Percentiles rank a stretch among this genome's conserved stretches.
Conservation (phyloP, 495 filamentous ascomycete genomes). For the Neurospora cerealis region DNA sequence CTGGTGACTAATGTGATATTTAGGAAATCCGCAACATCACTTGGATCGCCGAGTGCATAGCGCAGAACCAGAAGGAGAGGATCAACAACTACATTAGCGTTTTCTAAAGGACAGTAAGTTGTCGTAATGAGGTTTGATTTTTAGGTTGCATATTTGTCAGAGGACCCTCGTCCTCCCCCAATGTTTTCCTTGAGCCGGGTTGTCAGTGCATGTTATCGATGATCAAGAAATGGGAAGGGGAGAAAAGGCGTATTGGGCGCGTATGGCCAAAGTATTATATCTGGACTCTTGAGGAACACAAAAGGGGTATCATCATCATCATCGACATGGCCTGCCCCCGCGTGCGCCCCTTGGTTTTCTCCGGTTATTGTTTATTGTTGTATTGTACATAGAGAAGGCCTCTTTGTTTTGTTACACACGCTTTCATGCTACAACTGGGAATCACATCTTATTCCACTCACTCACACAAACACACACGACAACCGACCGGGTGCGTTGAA, state of each 20-base stretch:
- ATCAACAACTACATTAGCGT: slow-evolving; percentile 98
- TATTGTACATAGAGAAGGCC: slow-evolving; percentile 31
- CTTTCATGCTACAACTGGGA: slow-evolving; percentile 1
- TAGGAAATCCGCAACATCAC: slow-evolving; percentile 99
- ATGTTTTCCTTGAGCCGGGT: not conserved
- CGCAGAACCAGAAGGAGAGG: slow-evolving; percentile 98
- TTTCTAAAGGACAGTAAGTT: slow-evolving; percentile 40
- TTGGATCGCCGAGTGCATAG: slow-evolving; percentile 99
- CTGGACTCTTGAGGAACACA: slow-evolving; percentile 1
- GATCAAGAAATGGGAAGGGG: not conserved
- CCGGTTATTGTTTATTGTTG: slow-evolving; percentile 11
- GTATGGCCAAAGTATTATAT: not conserved
- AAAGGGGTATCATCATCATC: slow-evolving; percentile 1
- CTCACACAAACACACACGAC: not conserved
- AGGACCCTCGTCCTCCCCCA: not conserved
- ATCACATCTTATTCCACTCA: not conserved
- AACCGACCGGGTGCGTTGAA: not conserved
- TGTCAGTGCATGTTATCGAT: not conserved
- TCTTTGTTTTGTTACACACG: slow-evolving; percentile 2
- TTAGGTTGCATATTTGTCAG: slow-evolving; percentile 7
- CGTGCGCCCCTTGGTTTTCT: not conserved
- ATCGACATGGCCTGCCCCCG: not conserved
- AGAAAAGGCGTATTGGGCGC: not conserved
- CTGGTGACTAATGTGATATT: not conserved
- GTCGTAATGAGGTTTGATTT: not conserved